Evolutionary conservation across 2,329 filamentous ascomycete genomes (phyloP), one percentile per base, ranked within the genome.

Genomic region (Cercospora sesami): DNA sequence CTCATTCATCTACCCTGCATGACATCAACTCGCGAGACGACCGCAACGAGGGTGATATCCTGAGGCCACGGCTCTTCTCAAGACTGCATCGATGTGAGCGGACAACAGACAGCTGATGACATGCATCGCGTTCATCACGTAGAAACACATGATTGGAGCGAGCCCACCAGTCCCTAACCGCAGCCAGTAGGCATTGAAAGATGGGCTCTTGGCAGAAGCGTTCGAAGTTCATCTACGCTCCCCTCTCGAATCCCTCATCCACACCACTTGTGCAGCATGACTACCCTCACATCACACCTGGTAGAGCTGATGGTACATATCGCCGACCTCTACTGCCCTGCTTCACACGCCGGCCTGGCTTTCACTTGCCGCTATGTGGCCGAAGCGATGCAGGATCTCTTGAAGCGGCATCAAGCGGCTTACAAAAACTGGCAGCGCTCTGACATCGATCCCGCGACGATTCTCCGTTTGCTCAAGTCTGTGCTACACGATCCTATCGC

Each of bases 361-460:
- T 58, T 45, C 10, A 64, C 33, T 48, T 58, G 62, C 18, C 30
- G 28, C 48, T 64, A 64, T 31, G 18, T 64, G 14, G 51, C 62
- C 4, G 48, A 9, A 23, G 62, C 62, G 18, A 10, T 64, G n/a
- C 26, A 30, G 21, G 62, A 57, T 26, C 9, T 58, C 8, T 26
- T 58, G 23, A 39, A 57, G 30, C 62, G 62, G 6, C 58, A 60
- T 16, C 21, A n/a, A 45, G 18, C 33, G 9, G 58, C 31, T 18
- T 33, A 21, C 9, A 5, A 18, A 26, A 4, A 26, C 16, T 10
- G 12, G 18, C 21, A 30, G 18, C 45, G 33, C 58, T 60, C 30
- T 39, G 31, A 60, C 5, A 33, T 39, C 14, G 2, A 18, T 14
- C 33, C n/a, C 12, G 12, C 6, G 16, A n/a, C 30, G 1, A 45